Conservation (phyloP, 352 stramenopile genomes). For the Pythium sukuiense region DNA sequence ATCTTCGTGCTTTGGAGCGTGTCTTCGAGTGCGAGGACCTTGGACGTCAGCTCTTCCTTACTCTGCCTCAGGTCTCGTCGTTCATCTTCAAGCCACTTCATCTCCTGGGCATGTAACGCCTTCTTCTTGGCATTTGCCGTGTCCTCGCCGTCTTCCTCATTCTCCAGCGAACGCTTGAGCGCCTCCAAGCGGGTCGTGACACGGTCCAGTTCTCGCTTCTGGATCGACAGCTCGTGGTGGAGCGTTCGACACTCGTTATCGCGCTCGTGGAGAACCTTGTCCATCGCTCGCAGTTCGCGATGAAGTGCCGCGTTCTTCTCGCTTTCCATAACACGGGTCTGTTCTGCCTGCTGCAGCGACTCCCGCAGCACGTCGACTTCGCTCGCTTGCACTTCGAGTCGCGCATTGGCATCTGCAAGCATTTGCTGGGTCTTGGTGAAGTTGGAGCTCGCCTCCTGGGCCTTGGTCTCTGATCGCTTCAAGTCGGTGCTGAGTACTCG, state of each 20-base stretch:
- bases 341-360: constrained; percentile 57
- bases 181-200: constrained; percentile 28
- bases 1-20: constrained; percentile 45
- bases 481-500: constrained; percentile 63
- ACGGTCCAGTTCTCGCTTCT: constrained; percentile 59
- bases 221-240: constrained; percentile 52
- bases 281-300: constrained; percentile 65
- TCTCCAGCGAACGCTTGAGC: constrained; percentile 24
- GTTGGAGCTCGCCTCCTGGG: constrained; percentile 39
- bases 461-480: constrained; percentile 51
- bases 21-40: constrained; percentile 62
- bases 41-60: constrained; percentile 57
- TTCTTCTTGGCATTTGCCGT: constrained; percentile 22
- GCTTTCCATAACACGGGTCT: constrained; percentile 45
- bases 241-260: constrained; percentile 70
- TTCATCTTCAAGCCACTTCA: constrained; percentile 76
- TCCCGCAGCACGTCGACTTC: constrained; percentile 64
- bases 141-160: constrained; percentile 19
- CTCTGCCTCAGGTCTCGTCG: constrained; percentile 48
- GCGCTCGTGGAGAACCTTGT: constrained; percentile 63
- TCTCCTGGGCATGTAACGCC: constrained; percentile 53
- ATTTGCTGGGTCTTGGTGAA: constrained; percentile 48
- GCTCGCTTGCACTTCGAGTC: constrained; percentile 39
- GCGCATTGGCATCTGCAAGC: constrained; percentile 38
- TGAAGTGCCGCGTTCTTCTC: constrained; percentile 78